Evolutionary conservation across 1,284 basidiomycete genomes (phyloP), one percentile per base, ranked within the genome.

Genomic region (Heterobasidion irregulare): DNA sequence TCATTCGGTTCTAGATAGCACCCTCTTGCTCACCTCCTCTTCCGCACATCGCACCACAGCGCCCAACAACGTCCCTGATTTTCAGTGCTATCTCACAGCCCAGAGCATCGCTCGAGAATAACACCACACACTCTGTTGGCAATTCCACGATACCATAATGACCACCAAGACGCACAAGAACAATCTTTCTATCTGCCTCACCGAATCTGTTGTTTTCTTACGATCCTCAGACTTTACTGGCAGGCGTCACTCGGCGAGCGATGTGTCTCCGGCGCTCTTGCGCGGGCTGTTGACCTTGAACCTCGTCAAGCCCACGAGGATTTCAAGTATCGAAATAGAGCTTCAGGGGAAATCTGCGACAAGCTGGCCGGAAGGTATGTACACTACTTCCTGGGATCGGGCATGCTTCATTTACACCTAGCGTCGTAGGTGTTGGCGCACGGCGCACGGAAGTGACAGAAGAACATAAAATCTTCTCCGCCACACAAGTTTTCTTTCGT

Each of bases 261-360:
- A 59, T 61, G 73, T 77, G 0, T 79, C 82, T 6, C 86, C 91
- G 1, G 86, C 93, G 7, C 78, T 95, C 68, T 76, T 99, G 35
- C 80, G 96, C 44, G 96, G 94, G n/a, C 74, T 98, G 10, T 77
- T 98, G 56, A 87, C 85, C 1, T 75, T 99, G 47, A 82, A 83
- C 10, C 76, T 98, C 34, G 75, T 76, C 50, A 96, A 95, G 66
- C 84, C 94, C 0, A 94, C 86, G 44, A 85, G 88, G 67, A 87
- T 99, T 64, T 87, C 88, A 41, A 90, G 86, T 63, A 95, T 99
- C 56, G 81, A 85, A 54, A 75, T 97, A 48, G 83, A 84, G 62
- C 74, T 98, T 18, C 76, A 84, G 53, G 95, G 92, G 6, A 88
- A 79, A 60, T 74, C 81, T 6, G 68, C 70, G 12, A 81, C 77